Percentiles rank a stretch among this genome's conserved stretches.
Evolutionary conservation across 805 yeast genomes (phyloP).

Genomic region (Debaryomyces hansenii): DNA sequence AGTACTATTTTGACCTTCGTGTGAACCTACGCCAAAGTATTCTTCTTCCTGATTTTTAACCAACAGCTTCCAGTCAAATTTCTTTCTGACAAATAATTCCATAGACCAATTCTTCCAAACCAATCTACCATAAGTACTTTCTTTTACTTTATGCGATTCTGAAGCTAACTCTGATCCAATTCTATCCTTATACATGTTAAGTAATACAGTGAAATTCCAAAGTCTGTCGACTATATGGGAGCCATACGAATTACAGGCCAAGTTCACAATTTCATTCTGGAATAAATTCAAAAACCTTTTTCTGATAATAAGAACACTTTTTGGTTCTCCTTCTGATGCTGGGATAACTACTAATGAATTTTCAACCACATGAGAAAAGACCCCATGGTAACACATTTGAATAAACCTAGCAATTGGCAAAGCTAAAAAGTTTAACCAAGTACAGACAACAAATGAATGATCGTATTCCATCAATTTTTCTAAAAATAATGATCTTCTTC

Average conservation of each 20-base stretch:
- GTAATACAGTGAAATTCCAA: constrained; percentile 74
- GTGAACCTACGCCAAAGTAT: constrained; percentile 21
- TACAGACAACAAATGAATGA: constrained; percentile 53
- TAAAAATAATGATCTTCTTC: constrained; percentile 73
- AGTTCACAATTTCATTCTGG: constrained; percentile 50
- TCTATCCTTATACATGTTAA: constrained; percentile 84
- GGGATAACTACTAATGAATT: constrained; percentile 48
- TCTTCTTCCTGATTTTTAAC: constrained; percentile 48
- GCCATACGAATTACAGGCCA: constrained; percentile 85
- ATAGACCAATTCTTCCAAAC: constrained; percentile 96
- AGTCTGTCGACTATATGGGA: constrained; percentile 86
- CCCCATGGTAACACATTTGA: constrained; percentile 85
- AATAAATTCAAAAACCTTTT: constrained; percentile 69
- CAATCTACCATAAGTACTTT: constrained; percentile 79
- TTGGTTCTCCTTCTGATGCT: constrained; percentile 41
- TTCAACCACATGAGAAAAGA: constrained; percentile 87
- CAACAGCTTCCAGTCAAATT: constrained; percentile 77
- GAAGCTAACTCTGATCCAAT: constrained; percentile 66
- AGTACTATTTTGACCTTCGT: constrained; percentile 9
- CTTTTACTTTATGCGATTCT: constrained; percentile 70
- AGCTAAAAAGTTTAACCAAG: constrained; percentile 59
- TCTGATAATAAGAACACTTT: constrained; percentile 53
- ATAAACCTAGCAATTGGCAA: constrained; percentile 60
- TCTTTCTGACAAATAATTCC: constrained; percentile 73
- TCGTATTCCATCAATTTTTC: constrained; percentile 75